Base-by-base conservation (phyloP, 2,329 filamentous ascomycete genomes). In the Fusarium tuaranense region DNA sequence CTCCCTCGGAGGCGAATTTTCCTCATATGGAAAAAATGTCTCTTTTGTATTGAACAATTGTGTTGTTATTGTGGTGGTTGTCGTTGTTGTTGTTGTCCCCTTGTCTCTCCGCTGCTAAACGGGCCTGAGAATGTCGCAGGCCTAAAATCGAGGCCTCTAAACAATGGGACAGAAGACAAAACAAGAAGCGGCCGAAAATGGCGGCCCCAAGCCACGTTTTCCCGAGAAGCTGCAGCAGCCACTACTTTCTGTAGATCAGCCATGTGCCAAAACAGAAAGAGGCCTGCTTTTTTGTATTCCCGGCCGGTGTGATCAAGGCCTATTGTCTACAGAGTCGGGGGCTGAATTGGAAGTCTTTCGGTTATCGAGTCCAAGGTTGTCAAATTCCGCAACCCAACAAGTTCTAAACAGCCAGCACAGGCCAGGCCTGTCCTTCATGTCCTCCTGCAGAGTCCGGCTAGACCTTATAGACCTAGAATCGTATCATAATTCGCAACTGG, bases 161-260 rank as follows among this genome's bases (percentile, higher is more conserved):
- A 69, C 48, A 76, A 77, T 61, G 53, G 48, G 62, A 57, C 66
- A 73, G 75, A 66, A 68, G 62, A 57, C 66, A 73, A 75, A 66
- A 68, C 65, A 65, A 61, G 63, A 48, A 25, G 58, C 46, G 55
- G 55, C 69, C 68, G 46, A 68, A 70, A 73, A 65, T 58, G 32
- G 61, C 65, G 53, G 65, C 59, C 73, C 60, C 60, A 78, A 77
- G 77, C 76, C 76, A 78, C 74, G 76, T 70, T 75, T 69, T 69
- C 64, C 48, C 41, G 48, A 62, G 68, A 65, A 59, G 63, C 59
- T 36, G 64, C 72, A 67, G 67, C 61, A 71, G 73, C 73, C 75
- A 77, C 66, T 72, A 63, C 61, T 62, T 63, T 51, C 55, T 66
- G 69, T 48, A 55, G 68, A 77, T 70, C 73, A 53, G 57, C 59